phyloP scores from a whole-genome alignment of 2,329 filamentous ascomycete genomes.

The Aspergillus fijiensis region DNA sequence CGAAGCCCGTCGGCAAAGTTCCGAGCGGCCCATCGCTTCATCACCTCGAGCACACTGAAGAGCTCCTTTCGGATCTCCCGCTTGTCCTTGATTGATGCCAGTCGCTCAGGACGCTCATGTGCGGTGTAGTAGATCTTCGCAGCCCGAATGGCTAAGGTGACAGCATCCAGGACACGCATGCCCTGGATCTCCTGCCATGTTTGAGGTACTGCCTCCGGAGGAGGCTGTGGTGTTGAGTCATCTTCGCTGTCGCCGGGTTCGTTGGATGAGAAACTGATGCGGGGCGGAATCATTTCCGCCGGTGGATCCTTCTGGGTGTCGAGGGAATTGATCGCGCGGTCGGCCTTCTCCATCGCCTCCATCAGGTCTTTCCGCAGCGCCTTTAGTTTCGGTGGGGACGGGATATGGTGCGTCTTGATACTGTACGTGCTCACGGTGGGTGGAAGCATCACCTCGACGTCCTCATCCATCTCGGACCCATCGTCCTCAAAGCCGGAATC shows the following conservation, averaged over 20 bases:
- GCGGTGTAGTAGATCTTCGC: conserved; percentile 96
- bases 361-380: conserved; percentile 72
- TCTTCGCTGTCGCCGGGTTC: conserved; percentile 44
- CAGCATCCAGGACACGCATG: conserved; percentile 85
- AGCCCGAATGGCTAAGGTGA: conserved; percentile 91
- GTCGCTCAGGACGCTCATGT: conserved; percentile 79
- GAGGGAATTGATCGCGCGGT: conserved; percentile 60
- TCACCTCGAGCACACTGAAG: conserved; percentile 79
- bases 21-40: conserved; percentile 87
- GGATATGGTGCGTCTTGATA: conserved; percentile 74
- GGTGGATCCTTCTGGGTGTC: conserved; percentile 32
- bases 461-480: conserved; percentile 56
- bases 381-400: conserved; percentile 78
- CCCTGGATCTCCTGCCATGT: conserved; percentile 87
- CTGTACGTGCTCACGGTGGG: conserved; percentile 96
- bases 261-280: conserved; percentile 33
- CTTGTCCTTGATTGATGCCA: conserved; percentile 86
- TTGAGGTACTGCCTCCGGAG: conserved; percentile 43
- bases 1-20: conserved; percentile 82
- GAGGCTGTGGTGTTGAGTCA: conserved; percentile 30
- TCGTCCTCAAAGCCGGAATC: conserved; percentile 42
- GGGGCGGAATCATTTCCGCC: conserved; percentile 28
- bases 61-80: conserved; percentile 80
- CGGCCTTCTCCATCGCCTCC: conserved; percentile 67
- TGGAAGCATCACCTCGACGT: conserved; percentile 80